Evolutionary conservation across 1,284 basidiomycete species (phyloP), one percentile per base, ranked within the genome.

Genomic region (Amylostereum chailletii): DNA sequence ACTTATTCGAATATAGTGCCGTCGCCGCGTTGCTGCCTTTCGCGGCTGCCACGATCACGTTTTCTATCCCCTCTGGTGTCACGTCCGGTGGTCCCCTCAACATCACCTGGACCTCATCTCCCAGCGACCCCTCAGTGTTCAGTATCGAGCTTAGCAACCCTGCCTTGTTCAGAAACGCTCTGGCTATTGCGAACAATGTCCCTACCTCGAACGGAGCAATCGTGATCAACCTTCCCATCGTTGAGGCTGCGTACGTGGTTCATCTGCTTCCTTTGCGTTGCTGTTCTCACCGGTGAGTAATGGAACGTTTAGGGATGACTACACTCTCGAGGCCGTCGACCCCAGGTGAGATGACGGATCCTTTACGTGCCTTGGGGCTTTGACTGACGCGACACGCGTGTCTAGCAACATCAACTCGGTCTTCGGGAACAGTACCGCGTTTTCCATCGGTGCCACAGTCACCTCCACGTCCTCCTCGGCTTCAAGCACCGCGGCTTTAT

Each of bases 121-220:
- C 67, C 3, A 54, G 53, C 5, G 83, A 86, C 57, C 67, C 76
- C 51, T 51, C 51, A 2, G 49, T 46, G 5, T 71, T 73, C 57
- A 57, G 65, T 11, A 32, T 77, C 10, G 67, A 71, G 55, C 62
- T 86, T 45, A 47, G 56, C 45, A 81, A 83, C 62, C 31, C 55
- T n/a, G 11, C 55, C 0, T n/a, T 41, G 0, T 83, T 86, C 72
- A 65, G 81, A 62, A 65, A 76, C 52, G 52, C 69, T 0, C 76
- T 76, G 46, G 82, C 76, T 39, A 70, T 87, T 49, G 76, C 71
- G 8, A 83, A 77, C 69, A 83, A 79, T 54, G 65, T 87, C 1
- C 57, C 66, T 27, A 69, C 76, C 1, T 45, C 64, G 1, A 10
- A 51, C 0, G 66, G 70, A 4, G 43, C 59, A 3, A 0, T 77